Evolutionary conservation across 495 filamentous ascomycete genomes (phyloP), one percentile per base, ranked within the genome.

Genomic region (Xylaria sp.): DNA sequence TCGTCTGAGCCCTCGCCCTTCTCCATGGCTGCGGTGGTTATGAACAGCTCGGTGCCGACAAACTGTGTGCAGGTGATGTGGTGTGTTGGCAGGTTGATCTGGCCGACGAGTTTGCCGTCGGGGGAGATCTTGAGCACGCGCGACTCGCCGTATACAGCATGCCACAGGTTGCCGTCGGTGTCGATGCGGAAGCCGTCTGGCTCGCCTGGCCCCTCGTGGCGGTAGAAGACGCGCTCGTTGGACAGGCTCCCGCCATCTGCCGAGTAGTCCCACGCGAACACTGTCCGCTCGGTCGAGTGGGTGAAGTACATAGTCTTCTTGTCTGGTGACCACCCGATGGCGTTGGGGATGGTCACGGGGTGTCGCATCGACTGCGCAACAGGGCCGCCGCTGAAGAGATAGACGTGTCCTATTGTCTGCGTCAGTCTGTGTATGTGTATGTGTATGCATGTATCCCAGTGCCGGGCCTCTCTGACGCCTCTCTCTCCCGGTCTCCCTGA

Each of bases 231-330:
- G 68, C 92, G 86, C 61, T 89, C 85, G 77, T 93, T 92, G 57
- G 86, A 87, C 53, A 93, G 85, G 53, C 80, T 79, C 9, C 93
- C 93, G 5, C 85, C 88, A 6, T 75, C 77, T 5, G 84, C 80
- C 12, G 69, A 41, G 41, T 91, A 97, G 79, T 94, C 91, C 80
- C 90, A 96, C 35, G 90, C 89, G 66, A 85, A 89, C 73, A 97
- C 92, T 67, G 86, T 86, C 48, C 85, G 85, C n/a, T 86, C 89
- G 44, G 90, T 90, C 24, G 93, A 91, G 83, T 97, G 89, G 52
- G 90, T 93, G 79, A 94, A 91, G 83, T 93, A 97, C 87, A 95
- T 91, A 53, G 86, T 95, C 77, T 89, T 91, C 73, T 88, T 83
- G 74, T 93, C 89, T 19, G 82, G 82, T 55, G 86, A 87, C 86